These are phyloP conservation scores for Pseudisothecium myosuroides DNA, from an alignment of 225 moss, liverwort and hornwort species.

Conservation along the genomic window DNA sequence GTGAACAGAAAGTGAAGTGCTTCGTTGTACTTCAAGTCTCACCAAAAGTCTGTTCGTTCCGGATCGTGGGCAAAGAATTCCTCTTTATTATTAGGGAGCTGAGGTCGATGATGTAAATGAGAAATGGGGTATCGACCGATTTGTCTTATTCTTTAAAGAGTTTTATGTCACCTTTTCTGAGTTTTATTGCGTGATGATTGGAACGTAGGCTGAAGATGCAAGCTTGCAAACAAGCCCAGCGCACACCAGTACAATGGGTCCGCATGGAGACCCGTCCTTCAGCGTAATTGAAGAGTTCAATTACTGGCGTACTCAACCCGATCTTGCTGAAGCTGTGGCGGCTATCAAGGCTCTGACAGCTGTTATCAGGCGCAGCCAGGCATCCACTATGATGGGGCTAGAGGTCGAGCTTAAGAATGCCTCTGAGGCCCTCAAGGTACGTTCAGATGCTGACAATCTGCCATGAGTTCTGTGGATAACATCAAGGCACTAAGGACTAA, in stretches of 20 bases:
- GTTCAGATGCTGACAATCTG: neutral
- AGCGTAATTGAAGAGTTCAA: conserved; percentile 83
- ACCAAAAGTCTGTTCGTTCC: neutral
- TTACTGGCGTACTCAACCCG: conserved; percentile 73
- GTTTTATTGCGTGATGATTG: neutral
- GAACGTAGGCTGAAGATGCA: conserved; percentile 57
- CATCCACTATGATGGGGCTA: conserved; percentile 93
- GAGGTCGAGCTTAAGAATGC: conserved; percentile 86
- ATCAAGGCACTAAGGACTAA: neutral
- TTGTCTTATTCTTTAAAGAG: neutral
- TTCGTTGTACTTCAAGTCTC: neutral
- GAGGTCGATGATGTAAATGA: neutral
- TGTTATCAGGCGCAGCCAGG: conserved; percentile 69
- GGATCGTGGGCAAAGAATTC: neutral
- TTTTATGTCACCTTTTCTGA: neutral
- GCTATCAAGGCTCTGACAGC: conserved; percentile 87
- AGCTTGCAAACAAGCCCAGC: conserved; percentile 25
- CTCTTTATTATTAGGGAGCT: neutral
- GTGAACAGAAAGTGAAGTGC: neutral
- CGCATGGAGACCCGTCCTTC: conserved; percentile 19
- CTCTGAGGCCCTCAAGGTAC: conserved; percentile 73
- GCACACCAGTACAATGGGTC: neutral
- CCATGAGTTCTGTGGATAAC: neutral
- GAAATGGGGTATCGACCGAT: neutral
- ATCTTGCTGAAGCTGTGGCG: conserved; percentile 84